These are phyloP conservation scores for Phytophthora sp. DNA, from an alignment of 352 stramenopile species.

Conservation along the genomic window DNA sequence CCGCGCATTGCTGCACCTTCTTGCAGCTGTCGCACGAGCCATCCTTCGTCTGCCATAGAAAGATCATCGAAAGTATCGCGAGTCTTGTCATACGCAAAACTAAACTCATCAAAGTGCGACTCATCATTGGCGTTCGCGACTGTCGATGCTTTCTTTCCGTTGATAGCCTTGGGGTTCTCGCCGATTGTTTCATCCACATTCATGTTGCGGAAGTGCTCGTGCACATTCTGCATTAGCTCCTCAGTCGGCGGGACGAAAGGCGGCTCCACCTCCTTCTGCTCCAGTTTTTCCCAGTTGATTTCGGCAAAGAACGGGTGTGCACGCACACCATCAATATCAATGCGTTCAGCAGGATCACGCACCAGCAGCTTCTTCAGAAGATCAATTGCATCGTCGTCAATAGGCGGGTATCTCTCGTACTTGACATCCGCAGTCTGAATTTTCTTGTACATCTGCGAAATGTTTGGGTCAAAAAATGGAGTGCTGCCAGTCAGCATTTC, in stretches of 20 bases:
- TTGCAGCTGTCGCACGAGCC: conserved; percentile 80
- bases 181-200: conserved; percentile 85
- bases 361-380: conserved; percentile 80
- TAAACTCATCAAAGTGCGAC: conserved; percentile 90
- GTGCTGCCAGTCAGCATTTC: conserved; percentile 90
- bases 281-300: conserved; percentile 77
- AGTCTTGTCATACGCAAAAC: conserved; percentile 85
- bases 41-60: conserved; percentile 85
- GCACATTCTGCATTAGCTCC: conserved; percentile 88
- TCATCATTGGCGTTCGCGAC: conserved; percentile 55
- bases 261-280: conserved; percentile 81
- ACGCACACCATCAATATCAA: conserved; percentile 65
- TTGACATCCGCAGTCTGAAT: conserved; percentile 89
- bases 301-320: conserved; percentile 70
- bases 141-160: conserved; percentile 59
- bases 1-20: conserved; percentile 80
- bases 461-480: conserved; percentile 88
- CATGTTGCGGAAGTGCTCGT: conserved; percentile 91
- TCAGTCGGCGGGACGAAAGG: conserved; percentile 83
- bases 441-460: conserved; percentile 90
- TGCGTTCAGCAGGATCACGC: conserved; percentile 71
- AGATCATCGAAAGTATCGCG: conserved; percentile 78
- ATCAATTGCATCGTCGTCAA: conserved; percentile 73
- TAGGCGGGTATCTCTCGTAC: conserved; percentile 70
- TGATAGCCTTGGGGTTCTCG: conserved; percentile 63